Conservation (phyloP, 345 rosid species). For the Populus euphratica region DNA sequence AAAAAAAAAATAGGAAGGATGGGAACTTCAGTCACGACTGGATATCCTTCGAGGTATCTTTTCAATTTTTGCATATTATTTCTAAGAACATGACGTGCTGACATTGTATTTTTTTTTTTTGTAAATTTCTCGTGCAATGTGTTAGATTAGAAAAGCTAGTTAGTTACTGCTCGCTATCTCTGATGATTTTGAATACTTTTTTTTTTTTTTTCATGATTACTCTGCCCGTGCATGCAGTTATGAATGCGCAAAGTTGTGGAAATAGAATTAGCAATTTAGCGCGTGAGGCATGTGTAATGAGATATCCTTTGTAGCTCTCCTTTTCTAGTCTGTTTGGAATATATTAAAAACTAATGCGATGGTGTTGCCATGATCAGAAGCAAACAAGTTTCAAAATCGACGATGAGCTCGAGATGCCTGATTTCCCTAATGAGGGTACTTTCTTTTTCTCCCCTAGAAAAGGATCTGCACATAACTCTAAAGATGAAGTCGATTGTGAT, state of each 20-base stretch:
- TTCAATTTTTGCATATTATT: too few relatives aligned
- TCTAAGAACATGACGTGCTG: background rate
- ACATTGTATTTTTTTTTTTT: background rate
- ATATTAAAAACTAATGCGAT: background rate
- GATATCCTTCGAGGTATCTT: conserved; percentile 58
- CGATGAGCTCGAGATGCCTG: conserved; percentile 58
- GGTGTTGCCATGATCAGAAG: conserved; percentile 26
- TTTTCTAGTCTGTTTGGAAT: background rate
- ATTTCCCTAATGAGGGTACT: conserved; percentile 42
- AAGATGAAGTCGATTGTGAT: conserved; percentile 38
- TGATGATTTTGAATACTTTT: background rate
- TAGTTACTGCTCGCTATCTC: too few relatives aligned
- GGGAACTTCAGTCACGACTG: conserved; percentile 55
- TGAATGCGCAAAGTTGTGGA: conserved; percentile 18
- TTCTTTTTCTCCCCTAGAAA: conserved; percentile 20
- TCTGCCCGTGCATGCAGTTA: conserved; percentile 26
- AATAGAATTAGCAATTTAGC: conserved; percentile 13
- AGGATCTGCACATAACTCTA: conserved; percentile 21
- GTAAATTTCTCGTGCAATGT: too few relatives aligned
- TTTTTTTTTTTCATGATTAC: background rate
- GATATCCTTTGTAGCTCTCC: background rate
- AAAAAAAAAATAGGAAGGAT: conserved; percentile 44
- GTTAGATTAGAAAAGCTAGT: background rate
- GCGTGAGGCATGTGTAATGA: conserved; percentile 31
- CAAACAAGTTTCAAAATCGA: conserved; percentile 23